Base-by-base conservation (phyloP, 2,329 filamentous ascomycete species). In the Fusarium nygamai region DNA sequence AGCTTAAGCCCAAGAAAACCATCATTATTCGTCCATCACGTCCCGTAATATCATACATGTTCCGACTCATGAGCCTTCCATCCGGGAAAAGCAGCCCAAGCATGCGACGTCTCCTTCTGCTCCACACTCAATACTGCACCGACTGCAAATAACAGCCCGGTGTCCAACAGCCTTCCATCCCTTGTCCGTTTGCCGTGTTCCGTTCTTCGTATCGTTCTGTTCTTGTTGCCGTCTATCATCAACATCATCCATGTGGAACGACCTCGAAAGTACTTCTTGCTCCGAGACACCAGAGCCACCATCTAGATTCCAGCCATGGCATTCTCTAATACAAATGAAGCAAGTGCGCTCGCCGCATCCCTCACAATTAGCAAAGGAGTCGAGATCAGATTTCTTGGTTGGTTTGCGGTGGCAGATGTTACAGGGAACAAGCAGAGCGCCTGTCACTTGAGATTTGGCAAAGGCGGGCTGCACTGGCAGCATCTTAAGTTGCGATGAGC, bases 371-470 rank as follows among this genome's bases (percentile, higher is more conserved):
- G 90, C 88, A 78, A 90, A 93, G 16, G 88, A 89, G 80, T 92
- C 91, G 39, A 93, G 85, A 64, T 93, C 91, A 11, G 86, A 86
- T 79, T 89, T 92, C 74, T 90, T 90, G 60, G 86, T 91, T 4
- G 92, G 92, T 61, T 88, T 88, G 47, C 90, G 88, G 76, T 88
- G 88, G 84, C 92, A 94, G 72, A 93, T 89, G 82, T 93, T 90
- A 80, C 92, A 94, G 1, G 91, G 87, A 44, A 82, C 83, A 33
- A 90, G 83, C 9, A 82, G 73, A 7, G 79, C 67, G 34, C 70
- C 62, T 46, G 66, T 76, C 29, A 71, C 41, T 44, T 63, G 59
- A 19, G 65, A 54, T 22, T 48, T 75, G 17, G 61, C 67, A 16
- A 58, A 67, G 24, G 50, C 43, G 16, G 77, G 60, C 53, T 77